phyloP scores from a whole-genome alignment of 129 eudicot genomes.

The Flaveria ramosissima region DNA sequence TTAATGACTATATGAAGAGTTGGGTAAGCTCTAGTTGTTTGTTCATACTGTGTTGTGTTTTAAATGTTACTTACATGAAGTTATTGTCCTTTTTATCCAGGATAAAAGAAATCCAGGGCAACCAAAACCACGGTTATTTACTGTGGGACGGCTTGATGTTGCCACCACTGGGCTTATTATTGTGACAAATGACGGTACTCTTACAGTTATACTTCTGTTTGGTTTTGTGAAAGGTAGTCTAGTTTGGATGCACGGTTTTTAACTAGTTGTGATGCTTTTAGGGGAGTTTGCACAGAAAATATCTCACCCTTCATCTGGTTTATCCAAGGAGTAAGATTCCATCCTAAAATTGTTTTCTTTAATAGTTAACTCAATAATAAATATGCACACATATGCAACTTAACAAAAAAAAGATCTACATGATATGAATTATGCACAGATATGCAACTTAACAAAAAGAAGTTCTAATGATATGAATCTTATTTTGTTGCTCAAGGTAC shows the following conservation, averaged over 20 bases:
- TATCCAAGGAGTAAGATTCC: conserved; percentile 88
- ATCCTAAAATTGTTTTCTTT: background rate
- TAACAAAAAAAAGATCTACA: no score
- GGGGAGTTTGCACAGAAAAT: conserved; percentile 92
- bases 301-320: conserved; percentile 90
- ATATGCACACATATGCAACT: background rate
- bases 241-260: conserved; percentile 9
- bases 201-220: conserved; percentile 12
- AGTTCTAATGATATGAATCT: conserved; percentile 13
- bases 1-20: conserved; percentile 71
- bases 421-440: background rate
- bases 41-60: background rate
- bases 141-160: conserved; percentile 94
- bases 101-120: conserved; percentile 68
- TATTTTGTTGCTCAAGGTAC: conserved; percentile 56
- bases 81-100: conserved; percentile 38
- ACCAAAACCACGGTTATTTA: conserved; percentile 84
- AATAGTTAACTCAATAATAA: background rate
- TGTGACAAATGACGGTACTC: conserved; percentile 92
- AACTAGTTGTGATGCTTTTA: conserved; percentile 29
- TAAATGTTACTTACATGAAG: conserved; percentile 6
- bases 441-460: background rate
- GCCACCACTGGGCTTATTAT: conserved; percentile 88
- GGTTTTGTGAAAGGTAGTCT: background rate
- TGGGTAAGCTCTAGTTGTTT: conserved; percentile 57